phyloP scores from a whole-genome alignment of 2,329 filamentous ascomycete genomes.

The Diaporthe sp. region DNA sequence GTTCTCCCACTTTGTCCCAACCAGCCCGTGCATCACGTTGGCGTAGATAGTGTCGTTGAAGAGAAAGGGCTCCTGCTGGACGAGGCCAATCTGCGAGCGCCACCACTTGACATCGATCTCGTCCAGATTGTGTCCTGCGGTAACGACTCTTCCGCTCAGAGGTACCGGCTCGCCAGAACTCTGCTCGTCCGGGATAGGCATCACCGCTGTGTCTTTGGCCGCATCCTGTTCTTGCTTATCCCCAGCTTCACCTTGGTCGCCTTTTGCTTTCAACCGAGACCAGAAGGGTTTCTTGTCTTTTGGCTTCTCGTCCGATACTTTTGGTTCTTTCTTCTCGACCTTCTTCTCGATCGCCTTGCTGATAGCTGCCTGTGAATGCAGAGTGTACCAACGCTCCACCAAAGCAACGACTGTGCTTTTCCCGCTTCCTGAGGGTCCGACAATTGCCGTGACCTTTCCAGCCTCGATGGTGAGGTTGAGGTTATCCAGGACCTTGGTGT shows the following conservation, averaged over 20 bases:
- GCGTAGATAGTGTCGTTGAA: constrained; percentile 64
- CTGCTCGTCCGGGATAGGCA: constrained; percentile 43
- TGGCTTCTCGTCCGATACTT: constrained; percentile 51
- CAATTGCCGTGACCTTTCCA: constrained; percentile 80
- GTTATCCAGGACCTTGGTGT: constrained; percentile 73
- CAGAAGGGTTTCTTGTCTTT: constrained; percentile 44
- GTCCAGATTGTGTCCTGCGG: constrained; percentile 62
- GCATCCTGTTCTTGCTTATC: constrained; percentile 46
- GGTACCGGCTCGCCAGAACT: constrained; percentile 58
- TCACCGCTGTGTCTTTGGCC: background rate
- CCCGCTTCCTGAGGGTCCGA: constrained; percentile 79
- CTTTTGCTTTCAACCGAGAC: constrained; percentile 41
- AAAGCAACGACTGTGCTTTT: constrained; percentile 82
- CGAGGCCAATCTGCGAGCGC: constrained; percentile 62
- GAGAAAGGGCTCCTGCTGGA: constrained; percentile 58
- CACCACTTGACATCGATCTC: constrained; percentile 75
- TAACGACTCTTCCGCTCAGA: constrained; percentile 36
- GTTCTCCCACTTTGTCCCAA: constrained; percentile 56
- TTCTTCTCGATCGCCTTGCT: constrained; percentile 64
- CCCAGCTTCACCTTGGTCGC: constrained; percentile 44
- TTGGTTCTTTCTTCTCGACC: constrained; percentile 57
- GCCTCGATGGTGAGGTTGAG: constrained; percentile 71
- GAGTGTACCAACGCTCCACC: constrained; percentile 79
- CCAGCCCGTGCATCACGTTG: constrained; percentile 67
- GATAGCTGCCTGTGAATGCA: constrained; percentile 67